phyloP scores from a whole-genome alignment of 169 alveolate genomes.

The Plasmodium blacklocki region DNA sequence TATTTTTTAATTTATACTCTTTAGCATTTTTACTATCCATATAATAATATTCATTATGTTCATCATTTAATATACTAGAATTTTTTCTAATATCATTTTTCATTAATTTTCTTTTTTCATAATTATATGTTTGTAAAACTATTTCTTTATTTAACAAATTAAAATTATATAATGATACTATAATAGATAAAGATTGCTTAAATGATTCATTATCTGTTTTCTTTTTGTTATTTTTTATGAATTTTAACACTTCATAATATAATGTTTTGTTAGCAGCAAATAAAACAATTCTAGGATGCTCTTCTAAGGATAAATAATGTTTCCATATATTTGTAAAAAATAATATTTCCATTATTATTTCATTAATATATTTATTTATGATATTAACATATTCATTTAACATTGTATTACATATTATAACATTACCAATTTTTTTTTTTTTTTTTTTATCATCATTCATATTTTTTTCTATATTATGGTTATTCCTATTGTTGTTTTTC shows the following conservation, averaged over 20 bases:
- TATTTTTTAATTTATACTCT: neutral
- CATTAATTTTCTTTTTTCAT: conserved; percentile 2
- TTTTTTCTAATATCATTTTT: neutral
- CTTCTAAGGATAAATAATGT: conserved; percentile 42
- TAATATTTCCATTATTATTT: conserved; percentile 61
- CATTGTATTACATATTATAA: neutral
- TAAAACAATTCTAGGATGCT: conserved; percentile 62
- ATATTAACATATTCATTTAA: conserved; percentile 22
- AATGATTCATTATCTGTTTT: conserved; percentile 9
- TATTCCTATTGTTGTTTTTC: neutral
- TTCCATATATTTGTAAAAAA: conserved; percentile 75
- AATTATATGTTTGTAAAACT: conserved; percentile 33
- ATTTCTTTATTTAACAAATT: conserved; percentile 70
- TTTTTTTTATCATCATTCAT: neutral
- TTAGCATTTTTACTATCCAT: neutral
- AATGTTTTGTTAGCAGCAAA: conserved; percentile 68
- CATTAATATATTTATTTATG: conserved; percentile 64
- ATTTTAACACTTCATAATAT: conserved; percentile 51
- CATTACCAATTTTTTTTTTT: neutral
- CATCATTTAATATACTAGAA: neutral
- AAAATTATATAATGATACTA: conserved; percentile 62
- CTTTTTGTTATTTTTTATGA: conserved; percentile 13
- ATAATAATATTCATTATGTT: neutral
- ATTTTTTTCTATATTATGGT: neutral
- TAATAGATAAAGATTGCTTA: conserved; percentile 33